Conservation (phyloP, 345 rosid genomes). For the Heritiera littoralis region DNA sequence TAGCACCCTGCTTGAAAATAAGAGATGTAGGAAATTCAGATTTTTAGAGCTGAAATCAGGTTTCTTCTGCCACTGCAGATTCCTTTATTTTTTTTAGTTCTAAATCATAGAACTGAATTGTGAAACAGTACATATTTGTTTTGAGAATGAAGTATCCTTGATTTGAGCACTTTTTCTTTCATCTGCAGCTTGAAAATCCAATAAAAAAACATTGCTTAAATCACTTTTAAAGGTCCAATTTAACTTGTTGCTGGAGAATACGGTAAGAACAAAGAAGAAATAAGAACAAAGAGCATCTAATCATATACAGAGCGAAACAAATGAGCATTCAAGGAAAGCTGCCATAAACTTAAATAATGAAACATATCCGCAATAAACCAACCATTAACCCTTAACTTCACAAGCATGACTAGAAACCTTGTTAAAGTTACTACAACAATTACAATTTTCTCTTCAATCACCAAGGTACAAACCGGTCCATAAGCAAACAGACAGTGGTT, state of each 20-base stretch:
- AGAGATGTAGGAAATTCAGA: background rate
- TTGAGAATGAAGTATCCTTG: background rate
- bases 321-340: background rate
- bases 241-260: background rate
- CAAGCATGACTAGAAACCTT: background rate
- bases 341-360: background rate
- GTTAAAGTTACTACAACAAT: background rate
- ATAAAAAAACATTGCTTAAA: background rate
- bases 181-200: background rate
- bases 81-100: background rate
- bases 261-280: too few relatives aligned
- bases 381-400: background rate
- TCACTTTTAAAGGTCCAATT: background rate
- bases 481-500: constrained; percentile 62
- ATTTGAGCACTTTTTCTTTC: background rate
- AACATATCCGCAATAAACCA: background rate
- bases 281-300: background rate
- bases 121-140: background rate
- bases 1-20: background rate
- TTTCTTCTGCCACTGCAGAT: background rate
- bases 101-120: background rate
- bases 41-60: background rate
- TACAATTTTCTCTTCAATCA: constrained; percentile 25
- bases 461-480: constrained; percentile 86
- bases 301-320: background rate